Percentiles rank a stretch among this genome's conserved stretches.
These are phyloP conservation scores for Mucor piriformis DNA, from an alignment of 371 early-diverging fungal genomes.

Conservation along the genomic window DNA sequence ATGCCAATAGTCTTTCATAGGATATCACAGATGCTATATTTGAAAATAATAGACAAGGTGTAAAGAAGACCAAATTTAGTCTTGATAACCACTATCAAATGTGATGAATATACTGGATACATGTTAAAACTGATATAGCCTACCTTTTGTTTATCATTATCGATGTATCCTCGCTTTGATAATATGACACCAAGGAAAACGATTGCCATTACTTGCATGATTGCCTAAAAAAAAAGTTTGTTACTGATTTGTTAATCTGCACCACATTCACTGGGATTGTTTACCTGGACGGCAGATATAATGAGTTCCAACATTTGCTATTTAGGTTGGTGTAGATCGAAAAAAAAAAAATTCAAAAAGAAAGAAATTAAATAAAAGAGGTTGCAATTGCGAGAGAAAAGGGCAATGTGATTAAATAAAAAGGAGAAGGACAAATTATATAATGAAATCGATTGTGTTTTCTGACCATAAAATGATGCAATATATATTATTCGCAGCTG, in stretches of 20 bases:
- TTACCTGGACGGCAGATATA: slow-evolving; percentile 25
- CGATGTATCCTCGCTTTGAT: slow-evolving; percentile 51
- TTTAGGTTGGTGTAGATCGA: neutral
- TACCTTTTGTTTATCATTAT: slow-evolving; percentile 62
- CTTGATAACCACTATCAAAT: slow-evolving; percentile 61
- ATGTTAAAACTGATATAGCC: neutral
- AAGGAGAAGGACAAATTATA: neutral
- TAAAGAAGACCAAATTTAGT: slow-evolving; percentile 68
- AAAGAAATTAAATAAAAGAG: neutral
- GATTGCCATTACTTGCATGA: slow-evolving; percentile 62
- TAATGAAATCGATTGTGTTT: slow-evolving; percentile 12
- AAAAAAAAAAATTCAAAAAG: neutral
- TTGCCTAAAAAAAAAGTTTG: slow-evolving; percentile 41
- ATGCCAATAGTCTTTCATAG: slow-evolving; percentile 59
- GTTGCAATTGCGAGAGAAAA: neutral
- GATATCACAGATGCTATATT: slow-evolving; percentile 67
- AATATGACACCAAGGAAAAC: slow-evolving; percentile 56
- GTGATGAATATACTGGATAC: neutral
- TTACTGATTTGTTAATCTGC: neutral
- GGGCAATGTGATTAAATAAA: neutral
- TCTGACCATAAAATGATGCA: slow-evolving; percentile 21
- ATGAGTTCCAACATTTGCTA: slow-evolving; percentile 21
- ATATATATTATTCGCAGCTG: slow-evolving; percentile 12
- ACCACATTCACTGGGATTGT: neutral
- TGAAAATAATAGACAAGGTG: slow-evolving; percentile 68